Base-by-base conservation (phyloP, 1,284 basidiomycete genomes). In the Cryptococcus jaspeensis region DNA sequence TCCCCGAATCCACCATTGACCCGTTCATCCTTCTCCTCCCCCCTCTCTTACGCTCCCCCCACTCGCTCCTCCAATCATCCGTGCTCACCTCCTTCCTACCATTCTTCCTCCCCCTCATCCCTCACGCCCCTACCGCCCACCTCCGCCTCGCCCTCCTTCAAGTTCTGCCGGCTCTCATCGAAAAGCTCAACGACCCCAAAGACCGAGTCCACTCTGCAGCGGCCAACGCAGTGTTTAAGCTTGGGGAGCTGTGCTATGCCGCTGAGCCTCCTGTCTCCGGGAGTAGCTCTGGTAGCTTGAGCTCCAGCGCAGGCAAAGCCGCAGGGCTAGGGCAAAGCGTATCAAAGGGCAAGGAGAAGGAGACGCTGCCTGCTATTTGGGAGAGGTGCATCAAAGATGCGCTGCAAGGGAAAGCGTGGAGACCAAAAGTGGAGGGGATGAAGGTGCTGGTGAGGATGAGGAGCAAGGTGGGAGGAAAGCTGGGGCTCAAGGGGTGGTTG, bases 401-500 rank as follows among this genome's bases (percentile, higher is more conserved):
- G n/a, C 78, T 87, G 57, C 81, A 78, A 61, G 94, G 85, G 71
- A 91, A 87, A 80, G 86, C 84, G 25, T 89, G 84, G 85, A 85
- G 85, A 78, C 87, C 65, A 66, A 82, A 77, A 74, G 67, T 73
- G 53, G 80, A 59, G 65, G 67, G 47, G 50, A 70, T 77, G 61
- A 73, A 69, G 55, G 53, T 76, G 44, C 47, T 76, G 4, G 25
- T 65, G 16, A 48, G 52, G 4, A 51, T 92, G 53, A 81, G 90
- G 53, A 88, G 90, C 71, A 90, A 94, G 81, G 86, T 88, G 67
- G 68, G 88, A 62, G 82, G 85, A 53, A 82, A 84, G 51, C 88
- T 96, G 62, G 91, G 92, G 13, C 83, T 99, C 46, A 85, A 88
- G 50, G 84, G 90, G 1, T 95, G 90, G 75, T 83, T 96, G 32